Evolutionary conservation across 257 asterid species (phyloP).

Genomic region (Cinchona pubescens): DNA sequence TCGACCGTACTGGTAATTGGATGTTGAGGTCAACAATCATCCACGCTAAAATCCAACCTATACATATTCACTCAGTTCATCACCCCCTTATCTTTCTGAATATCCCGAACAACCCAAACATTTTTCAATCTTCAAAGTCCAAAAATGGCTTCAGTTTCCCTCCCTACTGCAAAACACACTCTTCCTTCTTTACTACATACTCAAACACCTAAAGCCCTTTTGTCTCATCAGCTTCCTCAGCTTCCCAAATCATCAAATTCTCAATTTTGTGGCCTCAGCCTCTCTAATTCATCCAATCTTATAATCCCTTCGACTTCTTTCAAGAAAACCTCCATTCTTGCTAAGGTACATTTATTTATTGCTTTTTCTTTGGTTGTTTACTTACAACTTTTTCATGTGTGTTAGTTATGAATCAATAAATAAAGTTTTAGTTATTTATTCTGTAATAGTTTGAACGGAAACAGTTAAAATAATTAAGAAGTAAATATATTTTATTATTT

Average conservation of each 20-base stretch:
- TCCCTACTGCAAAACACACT: constrained; percentile 41
- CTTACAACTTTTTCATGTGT: neutral
- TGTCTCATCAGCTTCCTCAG: constrained; percentile 33
- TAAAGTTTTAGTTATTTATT: too few relatives aligned
- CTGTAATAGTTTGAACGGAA: too few relatives aligned
- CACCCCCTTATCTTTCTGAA: constrained; percentile 44
- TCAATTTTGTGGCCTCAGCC: constrained; percentile 62
- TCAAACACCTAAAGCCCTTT: constrained; percentile 47
- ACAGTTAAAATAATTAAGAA: too few relatives aligned
- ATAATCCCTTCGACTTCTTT: constrained; percentile 43
- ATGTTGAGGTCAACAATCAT: constrained; percentile 44
- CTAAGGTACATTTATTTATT: constrained; percentile 94
- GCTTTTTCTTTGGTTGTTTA: constrained; percentile 11
- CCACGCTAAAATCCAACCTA: constrained; percentile 47
- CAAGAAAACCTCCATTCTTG: constrained; percentile 41
- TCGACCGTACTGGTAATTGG: neutral
- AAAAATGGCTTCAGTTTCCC: constrained; percentile 62
- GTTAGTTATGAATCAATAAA: too few relatives aligned
- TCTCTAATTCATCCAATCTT: constrained; percentile 35
- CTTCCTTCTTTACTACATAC: constrained; percentile 51
- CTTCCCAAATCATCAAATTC: constrained; percentile 61
- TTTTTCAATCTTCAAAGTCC: neutral
- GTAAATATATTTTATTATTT: too few relatives aligned
- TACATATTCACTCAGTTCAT: constrained; percentile 10
- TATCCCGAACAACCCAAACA: too few relatives aligned